These are phyloP conservation scores for Trichosanthes truncata DNA, from an alignment of 306 rosid genomes.

Conservation along the genomic window DNA sequence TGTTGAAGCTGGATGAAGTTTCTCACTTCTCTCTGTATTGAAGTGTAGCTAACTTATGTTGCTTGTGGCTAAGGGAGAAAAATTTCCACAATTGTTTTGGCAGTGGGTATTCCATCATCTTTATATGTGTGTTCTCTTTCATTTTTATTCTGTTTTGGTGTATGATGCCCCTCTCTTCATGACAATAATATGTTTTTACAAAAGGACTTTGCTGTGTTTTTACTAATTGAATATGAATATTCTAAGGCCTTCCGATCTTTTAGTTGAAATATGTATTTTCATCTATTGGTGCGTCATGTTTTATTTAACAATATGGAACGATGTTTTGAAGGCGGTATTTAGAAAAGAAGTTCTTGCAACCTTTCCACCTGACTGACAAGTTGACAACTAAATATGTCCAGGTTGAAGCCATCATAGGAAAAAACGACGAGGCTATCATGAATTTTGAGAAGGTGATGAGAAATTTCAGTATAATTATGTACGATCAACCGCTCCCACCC, in stretches of 20 bases:
- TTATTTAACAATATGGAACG: background rate
- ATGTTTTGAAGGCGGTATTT: background rate
- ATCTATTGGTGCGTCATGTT: background rate
- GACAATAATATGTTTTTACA: background rate
- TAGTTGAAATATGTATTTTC: background rate
- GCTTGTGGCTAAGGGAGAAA: background rate
- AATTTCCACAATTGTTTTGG: background rate
- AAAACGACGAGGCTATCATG: conserved; percentile 89
- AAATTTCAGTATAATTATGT: conserved; percentile 10
- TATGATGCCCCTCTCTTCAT: background rate
- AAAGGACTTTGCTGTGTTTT: background rate
- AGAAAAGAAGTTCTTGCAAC: conserved; percentile 3
- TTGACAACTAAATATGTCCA: conserved; percentile 21
- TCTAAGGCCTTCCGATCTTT: background rate
- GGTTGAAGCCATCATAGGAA: conserved; percentile 95
- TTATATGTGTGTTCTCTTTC: background rate
- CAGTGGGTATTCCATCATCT: background rate
- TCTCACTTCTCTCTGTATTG: background rate
- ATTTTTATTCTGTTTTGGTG: background rate
- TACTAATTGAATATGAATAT: background rate
- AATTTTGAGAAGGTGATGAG: conserved; percentile 81
- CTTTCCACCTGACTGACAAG: background rate
- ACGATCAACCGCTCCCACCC: background rate
- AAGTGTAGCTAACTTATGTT: conserved; percentile 4
- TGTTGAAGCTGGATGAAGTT: background rate